Evolutionary conservation across 345 rosid genomes (phyloP).

Genomic region (Kandelia obovata): DNA sequence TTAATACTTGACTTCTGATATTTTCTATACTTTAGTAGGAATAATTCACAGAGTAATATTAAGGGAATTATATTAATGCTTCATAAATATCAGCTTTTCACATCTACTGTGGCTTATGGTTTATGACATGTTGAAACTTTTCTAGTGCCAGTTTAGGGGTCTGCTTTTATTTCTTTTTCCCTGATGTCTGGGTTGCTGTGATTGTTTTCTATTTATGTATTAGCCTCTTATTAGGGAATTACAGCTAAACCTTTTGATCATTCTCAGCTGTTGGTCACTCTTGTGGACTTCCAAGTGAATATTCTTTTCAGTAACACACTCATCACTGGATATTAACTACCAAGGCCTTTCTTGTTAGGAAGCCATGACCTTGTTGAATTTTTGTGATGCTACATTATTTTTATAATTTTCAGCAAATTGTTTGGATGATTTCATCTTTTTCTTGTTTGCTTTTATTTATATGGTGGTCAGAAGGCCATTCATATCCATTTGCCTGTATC

Average conservation of each 20-base stretch:
- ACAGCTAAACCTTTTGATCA: background rate
- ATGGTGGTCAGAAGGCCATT: no score
- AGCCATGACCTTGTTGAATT: background rate
- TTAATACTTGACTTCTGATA: no score
- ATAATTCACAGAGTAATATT: no score
- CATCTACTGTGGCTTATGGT: no score
- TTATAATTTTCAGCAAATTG: background rate
- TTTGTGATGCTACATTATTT: background rate
- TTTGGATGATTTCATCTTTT: background rate
- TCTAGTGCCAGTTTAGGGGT: no score
- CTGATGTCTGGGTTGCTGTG: background rate
- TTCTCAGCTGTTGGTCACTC: background rate
- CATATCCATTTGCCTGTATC: no score
- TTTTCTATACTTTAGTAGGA: no score
- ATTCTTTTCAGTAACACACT: background rate
- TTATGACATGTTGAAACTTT: no score
- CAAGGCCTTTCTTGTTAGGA: background rate
- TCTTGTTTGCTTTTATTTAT: no score
- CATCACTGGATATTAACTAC: background rate
- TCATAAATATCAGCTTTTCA: no score
- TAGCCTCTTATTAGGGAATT: slow-evolving; percentile 1
- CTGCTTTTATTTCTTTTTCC: background rate
- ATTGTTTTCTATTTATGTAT: background rate
- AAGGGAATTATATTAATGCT: no score
- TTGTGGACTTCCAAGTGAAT: background rate